A percentile compares a stretch with the other conserved stretches of the same genome.
These are phyloP conservation scores for Candida gigantensis DNA, from an alignment of 1,139 yeast genomes.

Conservation along the genomic window DNA sequence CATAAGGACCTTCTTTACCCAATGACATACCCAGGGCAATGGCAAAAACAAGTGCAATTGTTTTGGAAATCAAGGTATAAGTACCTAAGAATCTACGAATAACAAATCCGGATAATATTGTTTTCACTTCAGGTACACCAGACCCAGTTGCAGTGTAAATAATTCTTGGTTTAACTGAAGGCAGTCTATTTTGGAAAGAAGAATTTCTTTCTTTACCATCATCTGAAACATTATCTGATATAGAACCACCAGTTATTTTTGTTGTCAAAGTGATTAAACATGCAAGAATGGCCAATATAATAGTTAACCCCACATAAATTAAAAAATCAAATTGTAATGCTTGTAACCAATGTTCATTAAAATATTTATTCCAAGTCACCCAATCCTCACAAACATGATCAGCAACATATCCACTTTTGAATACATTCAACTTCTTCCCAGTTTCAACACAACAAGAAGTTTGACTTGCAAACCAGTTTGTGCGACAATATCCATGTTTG, in stretches of 20 bases:
- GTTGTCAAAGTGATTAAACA: slow-evolving; percentile 52
- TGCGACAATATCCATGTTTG: slow-evolving; percentile 55
- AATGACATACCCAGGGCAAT: slow-evolving; percentile 67
- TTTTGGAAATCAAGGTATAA: slow-evolving; percentile 53
- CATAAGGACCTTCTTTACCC: slow-evolving; percentile 76
- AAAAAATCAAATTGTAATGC: slow-evolving; percentile 30
- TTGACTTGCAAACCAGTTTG: slow-evolving; percentile 49
- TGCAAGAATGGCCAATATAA: slow-evolving; percentile 47
- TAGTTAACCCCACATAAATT: slow-evolving; percentile 43
- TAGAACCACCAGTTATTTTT: slow-evolving; percentile 32
- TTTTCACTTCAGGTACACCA: slow-evolving; percentile 67
- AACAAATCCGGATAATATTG: slow-evolving; percentile 57
- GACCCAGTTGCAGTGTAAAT: slow-evolving; percentile 62
- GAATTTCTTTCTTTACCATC: slow-evolving; percentile 1
- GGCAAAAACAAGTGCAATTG: slow-evolving; percentile 54
- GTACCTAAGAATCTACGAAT: slow-evolving; percentile 58
- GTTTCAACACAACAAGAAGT: slow-evolving; percentile 41
- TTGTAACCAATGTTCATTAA: slow-evolving; percentile 23
- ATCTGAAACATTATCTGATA: slow-evolving; percentile 5
- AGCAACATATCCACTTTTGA: slow-evolving; percentile 24
- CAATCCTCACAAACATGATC: slow-evolving; percentile 34
- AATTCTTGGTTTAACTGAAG: slow-evolving; percentile 21
- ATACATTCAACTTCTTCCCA: slow-evolving; percentile 19
- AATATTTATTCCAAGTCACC: slow-evolving; percentile 47
- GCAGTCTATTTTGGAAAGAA: slow-evolving; percentile 1